Percentiles rank a stretch among this genome's conserved stretches.
These are phyloP conservation scores for Kurtzmaniella fragi DNA, from an alignment of 805 yeast genomes.

Conservation along the genomic window DNA sequence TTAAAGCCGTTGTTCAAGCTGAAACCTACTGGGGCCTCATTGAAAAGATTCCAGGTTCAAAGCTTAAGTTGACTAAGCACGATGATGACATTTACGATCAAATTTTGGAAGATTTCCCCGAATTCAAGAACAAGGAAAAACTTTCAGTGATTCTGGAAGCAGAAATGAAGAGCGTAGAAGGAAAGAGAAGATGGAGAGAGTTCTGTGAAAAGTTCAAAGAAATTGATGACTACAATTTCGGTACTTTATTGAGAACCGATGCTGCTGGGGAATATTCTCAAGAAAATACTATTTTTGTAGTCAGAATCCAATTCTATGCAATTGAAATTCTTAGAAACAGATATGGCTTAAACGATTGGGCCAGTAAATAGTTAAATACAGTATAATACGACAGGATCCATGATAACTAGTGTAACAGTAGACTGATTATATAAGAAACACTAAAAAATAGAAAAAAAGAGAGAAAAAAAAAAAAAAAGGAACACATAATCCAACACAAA, in stretches of 20 bases:
- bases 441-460: too few relatives aligned
- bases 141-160: slow-evolving; percentile 64
- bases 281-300: slow-evolving; percentile 80
- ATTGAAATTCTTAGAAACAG: slow-evolving; percentile 92
- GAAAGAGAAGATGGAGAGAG: slow-evolving; percentile 88
- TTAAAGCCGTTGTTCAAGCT: slow-evolving; percentile 92
- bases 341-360: slow-evolving; percentile 90
- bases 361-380: slow-evolving; percentile 16
- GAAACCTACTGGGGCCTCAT: slow-evolving; percentile 88
- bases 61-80: slow-evolving; percentile 62
- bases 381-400: slow-evolving; percentile 5
- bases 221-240: slow-evolving; percentile 90
- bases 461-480: slow-evolving; percentile 11
- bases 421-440: too few relatives aligned
- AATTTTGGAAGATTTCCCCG: slow-evolving; percentile 78
- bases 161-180: slow-evolving; percentile 71
- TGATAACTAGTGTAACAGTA: too few relatives aligned
- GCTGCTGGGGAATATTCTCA: slow-evolving; percentile 72
- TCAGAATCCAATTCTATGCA: slow-evolving; percentile 92
- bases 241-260: slow-evolving; percentile 82
- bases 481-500: slow-evolving; percentile 3
- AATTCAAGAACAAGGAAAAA: slow-evolving; percentile 57
- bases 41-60: slow-evolving; percentile 71
- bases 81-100: slow-evolving; percentile 67
- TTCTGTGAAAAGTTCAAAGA: slow-evolving; percentile 81